Evolutionary conservation across 345 rosid species (phyloP).

Genomic region (Citrus reticulata): DNA sequence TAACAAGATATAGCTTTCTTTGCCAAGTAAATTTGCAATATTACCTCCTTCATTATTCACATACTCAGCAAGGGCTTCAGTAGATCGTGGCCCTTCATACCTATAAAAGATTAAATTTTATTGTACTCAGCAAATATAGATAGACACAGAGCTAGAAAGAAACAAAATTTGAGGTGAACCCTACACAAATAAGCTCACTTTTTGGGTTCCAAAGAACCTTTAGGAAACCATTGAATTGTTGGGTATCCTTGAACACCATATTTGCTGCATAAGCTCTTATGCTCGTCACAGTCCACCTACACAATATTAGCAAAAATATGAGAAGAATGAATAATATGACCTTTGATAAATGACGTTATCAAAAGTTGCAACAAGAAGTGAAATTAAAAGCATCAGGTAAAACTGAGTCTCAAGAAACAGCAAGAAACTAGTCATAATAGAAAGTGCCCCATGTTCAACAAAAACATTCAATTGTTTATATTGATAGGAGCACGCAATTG

Average conservation of each 20-base stretch:
- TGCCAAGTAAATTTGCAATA: background rate
- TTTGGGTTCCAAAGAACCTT: slow-evolving; percentile 91
- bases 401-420: background rate
- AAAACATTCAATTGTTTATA: background rate
- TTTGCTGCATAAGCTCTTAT: slow-evolving; percentile 82
- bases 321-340: background rate
- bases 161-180: background rate
- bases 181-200: slow-evolving; percentile 49
- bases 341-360: background rate
- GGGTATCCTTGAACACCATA: slow-evolving; percentile 96
- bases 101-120: slow-evolving; percentile 28
- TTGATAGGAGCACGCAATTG: background rate
- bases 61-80: slow-evolving; percentile 83
- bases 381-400: background rate
- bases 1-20: background rate
- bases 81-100: slow-evolving; percentile 86
- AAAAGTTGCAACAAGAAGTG: background rate
- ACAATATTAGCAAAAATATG: slow-evolving; percentile 16
- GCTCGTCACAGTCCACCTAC: slow-evolving; percentile 98
- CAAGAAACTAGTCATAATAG: background rate
- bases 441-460: background rate
- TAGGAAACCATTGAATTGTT: slow-evolving; percentile 93
- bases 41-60: slow-evolving; percentile 94
- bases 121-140: background rate
- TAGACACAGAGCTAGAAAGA: background rate